Base-by-base conservation (phyloP, 2,329 filamentous ascomycete genomes). In the Aspergillus fischeri region DNA sequence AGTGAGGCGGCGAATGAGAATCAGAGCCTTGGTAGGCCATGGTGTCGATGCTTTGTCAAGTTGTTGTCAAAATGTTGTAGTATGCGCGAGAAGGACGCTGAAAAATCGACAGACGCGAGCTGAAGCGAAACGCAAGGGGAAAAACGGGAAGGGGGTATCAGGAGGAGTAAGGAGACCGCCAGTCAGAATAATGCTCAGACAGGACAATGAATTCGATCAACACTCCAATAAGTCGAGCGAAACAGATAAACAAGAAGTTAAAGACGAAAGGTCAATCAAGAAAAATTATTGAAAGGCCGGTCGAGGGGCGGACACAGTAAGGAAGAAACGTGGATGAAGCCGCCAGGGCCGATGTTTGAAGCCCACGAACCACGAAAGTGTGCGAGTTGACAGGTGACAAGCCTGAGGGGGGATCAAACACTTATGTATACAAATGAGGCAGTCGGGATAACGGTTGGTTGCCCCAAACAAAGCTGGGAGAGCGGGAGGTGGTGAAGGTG, bases 1-100 rank as follows among this genome's bases (percentile, higher is more conserved):
- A 83, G 63, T 83, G 79, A 52, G 56, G 59, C 60, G 74, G 77
- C 71, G 79, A 77, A 59, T 81, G 65, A 55, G 60, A 61, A 54
- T 67, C 80, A 69, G 78, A 75, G 71, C 84, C 83, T 75, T 84
- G 83, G 75, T 89, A 89, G 69, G 86, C 86, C 83, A 86, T 86
- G 73, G 66, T 79, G 65, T 58, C 57, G 47, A 58, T 54, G 52
- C 44, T 48, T 55, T 49, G 28, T 60, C 56, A 60, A 50, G 55
- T 27, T 49, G 56, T 55, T 49, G 28, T 60, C 56, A 60, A 47
- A 20, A 47, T 47, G 44, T 17, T 24, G 44, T 44, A 47, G 42
- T 50, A 55, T 41, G 49, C 45, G 52, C 57, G 59, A 56, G 42
- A 47, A 51, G 58, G 54, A 44, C 57, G 49, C 58, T 53, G 57